Evolutionary conservation across 495 filamentous ascomycete genomes (phyloP).

Genomic region (Penicillium herquei): DNA sequence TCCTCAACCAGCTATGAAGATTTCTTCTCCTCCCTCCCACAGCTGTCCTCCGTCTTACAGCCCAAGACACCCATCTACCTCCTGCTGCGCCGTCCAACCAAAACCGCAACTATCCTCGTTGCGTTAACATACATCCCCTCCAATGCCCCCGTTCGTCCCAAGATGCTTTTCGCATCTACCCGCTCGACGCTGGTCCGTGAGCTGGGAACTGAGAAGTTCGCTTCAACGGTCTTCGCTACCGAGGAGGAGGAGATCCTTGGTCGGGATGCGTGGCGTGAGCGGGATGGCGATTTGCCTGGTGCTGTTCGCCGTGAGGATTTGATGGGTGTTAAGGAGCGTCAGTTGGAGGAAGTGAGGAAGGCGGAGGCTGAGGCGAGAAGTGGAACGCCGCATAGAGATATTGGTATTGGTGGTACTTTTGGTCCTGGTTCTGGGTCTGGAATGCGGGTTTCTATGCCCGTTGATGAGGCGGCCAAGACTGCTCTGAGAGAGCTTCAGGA

Average conservation of each 20-base stretch:
- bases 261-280: constrained; percentile 69
- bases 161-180: constrained; percentile 93
- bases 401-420: constrained; percentile 60
- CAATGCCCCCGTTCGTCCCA: constrained; percentile 84
- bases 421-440: constrained; percentile 49
- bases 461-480: constrained; percentile 65
- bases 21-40: constrained; percentile 60
- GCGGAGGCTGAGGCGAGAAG: constrained; percentile 75
- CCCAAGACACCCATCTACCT: constrained; percentile 78
- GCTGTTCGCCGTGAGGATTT: constrained; percentile 54
- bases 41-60: constrained; percentile 69
- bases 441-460: constrained; percentile 59
- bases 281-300: constrained; percentile 58
- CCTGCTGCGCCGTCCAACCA: constrained; percentile 68
- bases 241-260: constrained; percentile 66
- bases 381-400: constrained; percentile 63
- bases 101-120: constrained; percentile 52
- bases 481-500: constrained; percentile 60
- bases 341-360: constrained; percentile 70
- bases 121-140: constrained; percentile 91
- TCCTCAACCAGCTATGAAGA: constrained; percentile 40
- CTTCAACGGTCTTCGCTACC: constrained; percentile 72
- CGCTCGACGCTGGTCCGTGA: constrained; percentile 80
- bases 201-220: constrained; percentile 87
- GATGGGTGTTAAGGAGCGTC: constrained; percentile 84